Evolutionary conservation across 2,329 filamentous ascomycete genomes (phyloP).

Genomic region (Pseudonectria foliicola): DNA sequence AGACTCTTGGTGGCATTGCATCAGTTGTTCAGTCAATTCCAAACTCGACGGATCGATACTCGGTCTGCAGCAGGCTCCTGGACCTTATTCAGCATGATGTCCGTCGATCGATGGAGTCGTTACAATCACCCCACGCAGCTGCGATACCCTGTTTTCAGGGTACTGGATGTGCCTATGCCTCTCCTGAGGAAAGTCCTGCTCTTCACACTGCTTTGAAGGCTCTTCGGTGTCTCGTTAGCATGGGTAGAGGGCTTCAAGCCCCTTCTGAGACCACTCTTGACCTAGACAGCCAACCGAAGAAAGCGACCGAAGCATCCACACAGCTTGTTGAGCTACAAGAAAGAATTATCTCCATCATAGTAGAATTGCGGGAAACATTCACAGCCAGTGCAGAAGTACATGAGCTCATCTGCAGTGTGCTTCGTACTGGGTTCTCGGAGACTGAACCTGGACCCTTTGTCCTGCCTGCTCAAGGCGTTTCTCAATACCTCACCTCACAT

Average conservation of each 20-base stretch:
- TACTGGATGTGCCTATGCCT: slow-evolving; percentile 20
- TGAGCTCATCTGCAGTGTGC: slow-evolving; percentile 63
- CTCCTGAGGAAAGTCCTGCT: slow-evolving; percentile 35
- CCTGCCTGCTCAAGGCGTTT: slow-evolving; percentile 58
- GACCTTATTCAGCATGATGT: slow-evolving; percentile 54
- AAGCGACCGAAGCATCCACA: neutral
- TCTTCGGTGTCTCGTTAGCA: slow-evolving; percentile 60
- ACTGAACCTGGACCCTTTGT: slow-evolving; percentile 69
- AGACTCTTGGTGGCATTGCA: slow-evolving; percentile 65
- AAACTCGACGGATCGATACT: slow-evolving; percentile 53
- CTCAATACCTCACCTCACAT: slow-evolving; percentile 57
- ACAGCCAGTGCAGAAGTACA: slow-evolving; percentile 58
- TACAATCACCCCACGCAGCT: slow-evolving; percentile 4
- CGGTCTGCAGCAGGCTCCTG: slow-evolving; percentile 16
- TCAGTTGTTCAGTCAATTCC: slow-evolving; percentile 67
- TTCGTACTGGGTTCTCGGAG: slow-evolving; percentile 71
- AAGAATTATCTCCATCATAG: slow-evolving; percentile 40
- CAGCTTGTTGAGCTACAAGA: slow-evolving; percentile 32
- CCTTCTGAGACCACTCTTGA: slow-evolving; percentile 61
- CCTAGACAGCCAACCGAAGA: slow-evolving; percentile 44
- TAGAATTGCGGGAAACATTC: slow-evolving; percentile 45
- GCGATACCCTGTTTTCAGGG: slow-evolving; percentile 17
- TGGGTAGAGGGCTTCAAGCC: slow-evolving; percentile 66
- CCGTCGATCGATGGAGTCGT: slow-evolving; percentile 15
- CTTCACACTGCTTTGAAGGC: slow-evolving; percentile 46